These are phyloP conservation scores for Lactuca sativa DNA, from an alignment of 129 eudicot genomes.

Conservation along the genomic window DNA sequence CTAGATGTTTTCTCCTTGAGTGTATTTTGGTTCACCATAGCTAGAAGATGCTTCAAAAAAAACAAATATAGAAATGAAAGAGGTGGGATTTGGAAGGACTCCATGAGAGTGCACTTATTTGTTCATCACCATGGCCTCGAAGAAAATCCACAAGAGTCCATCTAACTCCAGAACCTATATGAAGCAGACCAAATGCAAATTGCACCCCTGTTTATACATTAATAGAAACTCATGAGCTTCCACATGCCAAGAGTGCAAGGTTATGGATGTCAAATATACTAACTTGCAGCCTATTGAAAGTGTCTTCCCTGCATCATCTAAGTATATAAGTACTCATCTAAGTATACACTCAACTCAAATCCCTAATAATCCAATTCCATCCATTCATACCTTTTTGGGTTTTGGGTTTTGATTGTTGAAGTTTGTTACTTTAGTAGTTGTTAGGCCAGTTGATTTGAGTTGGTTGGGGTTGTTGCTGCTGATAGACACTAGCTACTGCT, in stretches of 20 bases:
- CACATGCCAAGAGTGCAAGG: background rate
- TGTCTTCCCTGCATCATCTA: conserved; percentile 57
- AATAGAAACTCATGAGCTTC: background rate
- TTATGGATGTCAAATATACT: conserved; percentile 22
- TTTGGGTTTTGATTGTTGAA: conserved; percentile 20
- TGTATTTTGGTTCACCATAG: too few species aligned
- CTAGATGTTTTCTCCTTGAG: too few species aligned
- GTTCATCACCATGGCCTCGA: too few species aligned
- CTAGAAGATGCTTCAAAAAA: too few species aligned
- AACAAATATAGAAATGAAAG: too few species aligned
- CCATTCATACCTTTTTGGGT: conserved; percentile 23
- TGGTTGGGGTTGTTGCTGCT: conserved; percentile 20
- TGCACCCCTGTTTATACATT: conserved; percentile 63
- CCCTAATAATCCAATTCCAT: conserved; percentile 14
- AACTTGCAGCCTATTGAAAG: conserved; percentile 96
- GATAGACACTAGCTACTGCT: background rate
- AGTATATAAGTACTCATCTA: too few species aligned
- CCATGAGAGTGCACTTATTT: too few species aligned
- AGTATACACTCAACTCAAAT: conserved; percentile 38
- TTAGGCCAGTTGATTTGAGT: conserved; percentile 83
- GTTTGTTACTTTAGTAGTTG: conserved; percentile 47
- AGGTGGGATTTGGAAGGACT: too few species aligned
- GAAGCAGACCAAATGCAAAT: conserved; percentile 52
- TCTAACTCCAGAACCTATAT: background rate
- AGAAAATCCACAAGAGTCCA: too few species aligned